A percentile compares a stretch with the other conserved stretches of the same genome.
Evolutionary conservation across 257 asterid species (phyloP).

Genomic region (Capsicum pubescens): DNA sequence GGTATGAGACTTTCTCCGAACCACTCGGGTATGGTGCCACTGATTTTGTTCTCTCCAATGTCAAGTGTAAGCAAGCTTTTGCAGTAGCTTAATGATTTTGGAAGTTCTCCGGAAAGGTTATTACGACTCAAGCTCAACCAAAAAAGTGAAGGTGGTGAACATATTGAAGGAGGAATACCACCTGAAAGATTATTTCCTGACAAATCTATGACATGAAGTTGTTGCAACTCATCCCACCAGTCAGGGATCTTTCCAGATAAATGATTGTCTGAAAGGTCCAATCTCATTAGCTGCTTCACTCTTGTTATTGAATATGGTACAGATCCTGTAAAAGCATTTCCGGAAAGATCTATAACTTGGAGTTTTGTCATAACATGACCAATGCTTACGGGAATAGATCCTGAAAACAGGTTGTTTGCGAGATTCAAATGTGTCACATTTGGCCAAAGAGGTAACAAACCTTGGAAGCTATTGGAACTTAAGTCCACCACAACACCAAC

Average conservation of each 20-base stretch:
- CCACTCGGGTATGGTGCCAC: conserved; percentile 39
- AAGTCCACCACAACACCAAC: conserved; percentile 20
- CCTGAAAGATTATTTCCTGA: conserved; percentile 37
- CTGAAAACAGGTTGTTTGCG: conserved; percentile 30
- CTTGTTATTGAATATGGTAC: conserved; percentile 25
- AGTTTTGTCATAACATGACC: conserved; percentile 24
- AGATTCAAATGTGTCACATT: conserved; percentile 14
- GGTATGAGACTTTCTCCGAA: conserved; percentile 15
- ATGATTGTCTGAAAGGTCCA: conserved; percentile 31
- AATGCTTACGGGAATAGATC: conserved; percentile 21
- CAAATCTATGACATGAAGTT: conserved; percentile 33
- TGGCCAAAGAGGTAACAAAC: conserved; percentile 26
- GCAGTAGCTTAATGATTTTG: conserved; percentile 21
- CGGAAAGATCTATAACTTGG: conserved; percentile 24
- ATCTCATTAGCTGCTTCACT: conserved; percentile 12
- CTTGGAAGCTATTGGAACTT: conserved; percentile 8
- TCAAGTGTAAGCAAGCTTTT: conserved; percentile 34
- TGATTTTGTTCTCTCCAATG: conserved; percentile 40
- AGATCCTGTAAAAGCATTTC: conserved; percentile 31
- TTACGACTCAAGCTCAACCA: conserved; percentile 34
- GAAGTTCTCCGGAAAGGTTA: conserved; percentile 36
- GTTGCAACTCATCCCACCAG: conserved; percentile 28
- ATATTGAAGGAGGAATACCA: conserved; percentile 28
- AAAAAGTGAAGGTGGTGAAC: conserved; percentile 1
- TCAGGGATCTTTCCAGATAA: conserved; percentile 32